Evolutionary conservation across 345 rosid genomes (phyloP).

Genomic region (Fremontodendron californicum): DNA sequence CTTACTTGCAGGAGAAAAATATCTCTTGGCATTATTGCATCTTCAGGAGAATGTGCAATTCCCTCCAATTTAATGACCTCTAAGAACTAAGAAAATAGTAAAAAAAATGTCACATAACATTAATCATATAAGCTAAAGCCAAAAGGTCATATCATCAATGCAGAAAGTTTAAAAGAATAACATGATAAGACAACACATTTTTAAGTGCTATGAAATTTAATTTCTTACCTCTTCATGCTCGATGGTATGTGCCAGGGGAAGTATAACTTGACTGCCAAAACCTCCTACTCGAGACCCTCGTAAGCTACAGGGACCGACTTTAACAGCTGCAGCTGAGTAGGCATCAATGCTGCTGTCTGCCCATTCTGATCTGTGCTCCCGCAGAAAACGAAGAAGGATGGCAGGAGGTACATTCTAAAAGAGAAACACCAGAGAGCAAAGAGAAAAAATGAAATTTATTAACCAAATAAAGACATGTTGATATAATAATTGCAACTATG

Average conservation of each 20-base stretch:
- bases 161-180: neutral
- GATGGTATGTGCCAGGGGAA: slow-evolving; percentile 89
- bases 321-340: slow-evolving; percentile 89
- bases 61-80: slow-evolving; percentile 96
- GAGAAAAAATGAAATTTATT: neutral
- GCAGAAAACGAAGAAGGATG: slow-evolving; percentile 85
- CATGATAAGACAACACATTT: neutral
- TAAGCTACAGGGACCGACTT: slow-evolving; percentile 83
- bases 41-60: slow-evolving; percentile 83
- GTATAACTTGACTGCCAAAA: slow-evolving; percentile 89
- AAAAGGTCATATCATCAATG: neutral
- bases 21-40: slow-evolving; percentile 83
- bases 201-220: neutral
- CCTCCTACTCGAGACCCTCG: slow-evolving; percentile 78
- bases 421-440: neutral
- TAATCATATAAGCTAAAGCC: neutral
- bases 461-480: neutral
- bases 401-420: slow-evolving; percentile 96
- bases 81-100: slow-evolving; percentile 50
- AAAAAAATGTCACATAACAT: neutral
- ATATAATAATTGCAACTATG: neutral
- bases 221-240: slow-evolving; percentile 91
- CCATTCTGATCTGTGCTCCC: slow-evolving; percentile 99
- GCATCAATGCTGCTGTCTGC: slow-evolving; percentile 96
- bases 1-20: slow-evolving; percentile 90